phyloP scores from a whole-genome alignment of 1,284 basidiomycete species.

The Gymnopus androsaceus region DNA sequence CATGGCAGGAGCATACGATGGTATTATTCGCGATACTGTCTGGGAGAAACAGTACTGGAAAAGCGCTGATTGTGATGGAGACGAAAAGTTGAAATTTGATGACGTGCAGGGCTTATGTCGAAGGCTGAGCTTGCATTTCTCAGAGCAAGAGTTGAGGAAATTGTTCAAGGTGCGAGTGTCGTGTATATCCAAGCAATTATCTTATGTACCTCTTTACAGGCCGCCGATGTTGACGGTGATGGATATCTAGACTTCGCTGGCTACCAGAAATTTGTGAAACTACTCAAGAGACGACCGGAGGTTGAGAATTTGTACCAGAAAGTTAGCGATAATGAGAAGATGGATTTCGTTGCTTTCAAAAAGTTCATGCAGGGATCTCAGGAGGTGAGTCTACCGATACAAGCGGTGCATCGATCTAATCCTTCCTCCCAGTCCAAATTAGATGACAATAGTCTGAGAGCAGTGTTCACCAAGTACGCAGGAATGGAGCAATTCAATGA shows the following conservation, averaged over 20 bases:
- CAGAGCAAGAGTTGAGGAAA: slow-evolving; percentile 58
- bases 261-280: slow-evolving; percentile 85
- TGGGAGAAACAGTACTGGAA: slow-evolving; percentile 89
- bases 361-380: slow-evolving; percentile 71
- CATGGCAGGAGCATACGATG: slow-evolving; percentile 67
- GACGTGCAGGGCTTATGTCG: slow-evolving; percentile 79
- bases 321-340: slow-evolving; percentile 43
- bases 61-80: slow-evolving; percentile 60
- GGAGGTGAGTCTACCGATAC: slow-evolving; percentile 44
- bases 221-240: slow-evolving; percentile 67
- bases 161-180: slow-evolving; percentile 62
- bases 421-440: slow-evolving; percentile 48
- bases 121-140: slow-evolving; percentile 73
- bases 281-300: slow-evolving; percentile 83
- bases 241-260: slow-evolving; percentile 81
- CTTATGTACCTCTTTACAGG: slow-evolving; percentile 40
- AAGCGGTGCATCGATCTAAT: slow-evolving; percentile 12
- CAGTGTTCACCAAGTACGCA: slow-evolving; percentile 60
- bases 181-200: neutral
- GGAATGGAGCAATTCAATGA: slow-evolving; percentile 19
- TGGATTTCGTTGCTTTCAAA: slow-evolving; percentile 62
- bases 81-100: slow-evolving; percentile 69
- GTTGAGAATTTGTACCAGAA: slow-evolving; percentile 69
- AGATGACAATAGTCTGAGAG: slow-evolving; percentile 45
- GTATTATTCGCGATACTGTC: slow-evolving; percentile 66